A percentile compares a stretch with the other conserved stretches of the same genome.
Evolutionary conservation across 73 alveolate species (phyloP).

Genomic region (Paramecium caudatum): DNA sequence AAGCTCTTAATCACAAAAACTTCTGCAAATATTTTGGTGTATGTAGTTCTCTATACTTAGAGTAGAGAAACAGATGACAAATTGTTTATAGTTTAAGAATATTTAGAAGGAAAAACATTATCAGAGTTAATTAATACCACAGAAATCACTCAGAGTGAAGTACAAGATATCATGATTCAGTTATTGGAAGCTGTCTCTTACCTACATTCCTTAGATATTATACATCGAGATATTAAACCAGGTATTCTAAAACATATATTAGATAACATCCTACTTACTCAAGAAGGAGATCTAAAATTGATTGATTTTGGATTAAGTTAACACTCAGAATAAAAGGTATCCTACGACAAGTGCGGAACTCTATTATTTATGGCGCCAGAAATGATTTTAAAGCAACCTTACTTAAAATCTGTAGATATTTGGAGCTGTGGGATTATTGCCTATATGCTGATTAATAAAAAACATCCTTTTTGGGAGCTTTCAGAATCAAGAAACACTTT

Average conservation of each 20-base stretch:
- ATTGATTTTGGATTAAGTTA: conserved; percentile 59
- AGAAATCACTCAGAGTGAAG: not conserved
- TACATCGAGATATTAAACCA: conserved; percentile 67
- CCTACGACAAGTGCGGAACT: conserved; percentile 68
- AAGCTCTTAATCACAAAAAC: not conserved
- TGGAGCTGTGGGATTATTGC: conserved; percentile 62
- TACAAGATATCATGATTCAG: not conserved
- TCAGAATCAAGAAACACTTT: not conserved
- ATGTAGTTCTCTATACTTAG: not conserved
- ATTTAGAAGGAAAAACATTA: conserved; percentile 35
- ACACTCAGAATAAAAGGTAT: conserved; percentile 29
- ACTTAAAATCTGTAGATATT: conserved; percentile 50
- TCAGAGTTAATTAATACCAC: not conserved
- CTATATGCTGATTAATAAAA: not conserved
- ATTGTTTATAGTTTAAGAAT: conserved; percentile 18
- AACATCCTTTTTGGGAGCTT: conserved; percentile 50
- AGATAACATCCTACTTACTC: conserved; percentile 27
- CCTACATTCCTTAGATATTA: conserved; percentile 33
- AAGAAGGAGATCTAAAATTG: not conserved
- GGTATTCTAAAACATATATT: not conserved
- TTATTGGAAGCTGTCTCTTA: conserved; percentile 19
- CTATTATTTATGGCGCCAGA: conserved; percentile 63
- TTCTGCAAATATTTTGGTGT: not conserved
- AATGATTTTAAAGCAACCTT: conserved; percentile 55
- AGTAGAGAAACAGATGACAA: not conserved